These are phyloP conservation scores for Epichloe sylvatica DNA, from an alignment of 2,329 filamentous ascomycete genomes.

Conservation along the genomic window DNA sequence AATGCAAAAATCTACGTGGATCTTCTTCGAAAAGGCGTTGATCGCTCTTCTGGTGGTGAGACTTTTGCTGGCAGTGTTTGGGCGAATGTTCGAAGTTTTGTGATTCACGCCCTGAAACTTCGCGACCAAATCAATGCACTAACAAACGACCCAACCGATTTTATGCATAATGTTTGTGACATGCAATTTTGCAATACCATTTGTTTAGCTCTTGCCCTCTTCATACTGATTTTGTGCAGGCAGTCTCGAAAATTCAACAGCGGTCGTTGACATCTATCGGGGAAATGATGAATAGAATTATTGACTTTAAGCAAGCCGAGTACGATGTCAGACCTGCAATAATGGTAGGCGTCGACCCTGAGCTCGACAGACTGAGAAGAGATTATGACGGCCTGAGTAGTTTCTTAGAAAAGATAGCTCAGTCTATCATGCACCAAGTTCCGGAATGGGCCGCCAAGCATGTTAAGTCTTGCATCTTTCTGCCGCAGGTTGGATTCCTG, in stretches of 20 bases:
- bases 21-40: slow-evolving; percentile 67
- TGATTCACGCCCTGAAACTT: slow-evolving; percentile 55
- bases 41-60: slow-evolving; percentile 29
- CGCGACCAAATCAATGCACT: slow-evolving; percentile 38
- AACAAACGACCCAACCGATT: background rate
- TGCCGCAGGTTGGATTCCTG: slow-evolving; percentile 84
- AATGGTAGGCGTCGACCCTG: slow-evolving; percentile 52
- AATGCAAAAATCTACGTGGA: slow-evolving; percentile 58
- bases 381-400: slow-evolving; percentile 64
- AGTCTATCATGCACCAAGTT: slow-evolving; percentile 46
- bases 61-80: slow-evolving; percentile 56
- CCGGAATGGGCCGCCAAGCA: slow-evolving; percentile 42
- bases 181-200: background rate
- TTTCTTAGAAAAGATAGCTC: slow-evolving; percentile 54
- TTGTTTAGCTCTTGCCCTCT: background rate
- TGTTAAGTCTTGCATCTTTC: slow-evolving; percentile 67
- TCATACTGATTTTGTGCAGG: background rate
- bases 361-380: slow-evolving; percentile 65
- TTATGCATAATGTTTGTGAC: slow-evolving; percentile 1
- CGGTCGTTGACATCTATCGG: slow-evolving; percentile 51
- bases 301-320: slow-evolving; percentile 69
- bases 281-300: slow-evolving; percentile 53
- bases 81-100: slow-evolving; percentile 59
- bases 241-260: slow-evolving; percentile 42
- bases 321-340: slow-evolving; percentile 61